A percentile compares a stretch with the other conserved stretches of the same genome.
Evolutionary conservation across 257 asterid species (phyloP).

Genomic region (Solanum peruvianum): DNA sequence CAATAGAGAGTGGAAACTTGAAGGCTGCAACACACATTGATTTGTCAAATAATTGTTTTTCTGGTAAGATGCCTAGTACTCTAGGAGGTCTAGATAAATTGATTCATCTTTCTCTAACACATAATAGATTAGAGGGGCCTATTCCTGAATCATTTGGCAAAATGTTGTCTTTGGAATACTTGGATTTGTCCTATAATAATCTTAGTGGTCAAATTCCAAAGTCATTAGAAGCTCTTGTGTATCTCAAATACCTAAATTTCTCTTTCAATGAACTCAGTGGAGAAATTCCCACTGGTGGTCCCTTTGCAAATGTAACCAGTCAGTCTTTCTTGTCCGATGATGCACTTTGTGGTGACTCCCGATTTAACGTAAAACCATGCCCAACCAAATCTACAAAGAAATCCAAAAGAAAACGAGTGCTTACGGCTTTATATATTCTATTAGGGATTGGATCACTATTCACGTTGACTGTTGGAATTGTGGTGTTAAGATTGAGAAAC

Average conservation of each 20-base stretch:
- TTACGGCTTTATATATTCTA: too few relatives aligned
- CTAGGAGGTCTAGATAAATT: neutral
- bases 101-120: neutral
- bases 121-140: neutral
- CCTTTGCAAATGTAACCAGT: too few relatives aligned
- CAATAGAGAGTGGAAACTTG: neutral
- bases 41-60: neutral
- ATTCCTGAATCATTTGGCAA: neutral
- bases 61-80: neutral
- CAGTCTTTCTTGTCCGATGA: too few relatives aligned
- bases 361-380: too few relatives aligned
- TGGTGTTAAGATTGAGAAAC: neutral
- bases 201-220: neutral
- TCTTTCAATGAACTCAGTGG: neutral
- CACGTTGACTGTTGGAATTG: neutral
- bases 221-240: neutral
- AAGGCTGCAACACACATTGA: neutral
- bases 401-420: too few relatives aligned
- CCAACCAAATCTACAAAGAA: too few relatives aligned
- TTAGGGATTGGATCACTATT: too few relatives aligned
- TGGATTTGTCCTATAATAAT: neutral
- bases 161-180: neutral
- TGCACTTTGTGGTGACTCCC: too few relatives aligned
- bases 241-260: neutral
- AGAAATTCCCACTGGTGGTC: neutral